Base-by-base conservation (phyloP, 257 asterid species). In the Solanum chiquidenum region DNA sequence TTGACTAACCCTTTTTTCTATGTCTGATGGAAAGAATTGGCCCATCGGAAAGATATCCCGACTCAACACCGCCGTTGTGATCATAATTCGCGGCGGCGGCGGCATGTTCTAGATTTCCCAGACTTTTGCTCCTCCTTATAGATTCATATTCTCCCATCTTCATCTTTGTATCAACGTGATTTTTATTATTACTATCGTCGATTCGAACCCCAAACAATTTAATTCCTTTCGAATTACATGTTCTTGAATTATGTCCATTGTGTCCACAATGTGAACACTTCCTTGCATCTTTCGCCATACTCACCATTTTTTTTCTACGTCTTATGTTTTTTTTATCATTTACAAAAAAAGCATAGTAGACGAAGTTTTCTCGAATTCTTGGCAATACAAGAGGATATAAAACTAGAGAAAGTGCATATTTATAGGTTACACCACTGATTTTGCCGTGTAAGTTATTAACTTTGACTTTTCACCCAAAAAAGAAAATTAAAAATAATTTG, bases 161-260 rank as follows among this genome's bases (percentile, higher is more conserved):
- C 40, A 27, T 46, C 21, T 80, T 80, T 27, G 10, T 49, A 49
- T 60, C 29, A 68, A 21, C 37, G n/a, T 23, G 87, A 42, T 38
- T 21, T 29, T 25, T 66, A 34, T 31, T 62, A 25, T 13, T 84
- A 27, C 76, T 88, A 64, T 87, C 89, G 13, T 74, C 86, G 83
- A 94, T 94, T 72, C 90, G 91, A 7, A 92, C 96, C 6, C 96
- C 96, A 73, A 94, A 94, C n/a, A 94, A 85, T 91, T 79, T 93
- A 83, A 93, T 86, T 55, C 92, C 88, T 10, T 87, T 88, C 5
- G 68, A 80, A 80, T 80, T 80, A 87, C 91, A 91, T 73, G 92
- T 83, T 77, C 90, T 83, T 3, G 91, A 85, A 85, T 89, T 90
- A 44, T 90, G 89, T 6, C 92, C 91, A 21, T 90, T 92, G 68